These are phyloP conservation scores for Pyrus betulifolia DNA, from an alignment of 306 rosid genomes.

Conservation along the genomic window DNA sequence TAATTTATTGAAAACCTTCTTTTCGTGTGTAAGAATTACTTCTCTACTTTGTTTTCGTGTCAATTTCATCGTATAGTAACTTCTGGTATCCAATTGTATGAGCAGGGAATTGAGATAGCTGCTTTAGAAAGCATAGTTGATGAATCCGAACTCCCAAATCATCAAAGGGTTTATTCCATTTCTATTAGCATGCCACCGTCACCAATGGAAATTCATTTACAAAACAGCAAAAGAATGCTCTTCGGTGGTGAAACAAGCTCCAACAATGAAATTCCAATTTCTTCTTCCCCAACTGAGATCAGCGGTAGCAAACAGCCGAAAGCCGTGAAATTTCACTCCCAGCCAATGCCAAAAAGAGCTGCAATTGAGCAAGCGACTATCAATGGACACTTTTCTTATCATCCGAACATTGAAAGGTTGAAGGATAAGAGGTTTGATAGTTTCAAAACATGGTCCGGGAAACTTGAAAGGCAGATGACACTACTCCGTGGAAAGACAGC, in stretches of 20 bases:
- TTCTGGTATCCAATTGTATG: background rate
- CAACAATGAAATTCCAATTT: constrained; percentile 11
- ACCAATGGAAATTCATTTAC: constrained; percentile 23
- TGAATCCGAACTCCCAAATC: constrained; percentile 26
- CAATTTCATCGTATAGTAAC: too few species aligned
- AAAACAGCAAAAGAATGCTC: constrained; percentile 23
- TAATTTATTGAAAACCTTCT: constrained; percentile 6
- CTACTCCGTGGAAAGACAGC: constrained; percentile 52
- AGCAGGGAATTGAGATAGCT: constrained; percentile 33
- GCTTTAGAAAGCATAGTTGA: constrained; percentile 11
- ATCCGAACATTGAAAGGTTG: constrained; percentile 28
- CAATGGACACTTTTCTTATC: constrained; percentile 2
- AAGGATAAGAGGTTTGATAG: constrained; percentile 62
- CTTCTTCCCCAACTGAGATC: background rate
- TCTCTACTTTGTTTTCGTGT: background rate
- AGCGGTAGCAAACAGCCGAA: constrained; percentile 15
- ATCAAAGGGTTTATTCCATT: constrained; percentile 45
- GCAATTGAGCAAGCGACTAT: constrained; percentile 7
- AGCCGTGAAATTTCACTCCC: constrained; percentile 46
- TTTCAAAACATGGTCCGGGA: constrained; percentile 78
- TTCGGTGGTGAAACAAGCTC: constrained; percentile 33
- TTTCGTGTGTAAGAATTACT: background rate
- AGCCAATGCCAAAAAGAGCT: constrained; percentile 50
- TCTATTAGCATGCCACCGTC: constrained; percentile 79
- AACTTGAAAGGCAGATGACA: constrained; percentile 64